Percentiles rank a stretch among this genome's conserved stretches.
These are phyloP conservation scores for Henckelia pumila DNA, from an alignment of 257 asterid species.

Conservation along the genomic window DNA sequence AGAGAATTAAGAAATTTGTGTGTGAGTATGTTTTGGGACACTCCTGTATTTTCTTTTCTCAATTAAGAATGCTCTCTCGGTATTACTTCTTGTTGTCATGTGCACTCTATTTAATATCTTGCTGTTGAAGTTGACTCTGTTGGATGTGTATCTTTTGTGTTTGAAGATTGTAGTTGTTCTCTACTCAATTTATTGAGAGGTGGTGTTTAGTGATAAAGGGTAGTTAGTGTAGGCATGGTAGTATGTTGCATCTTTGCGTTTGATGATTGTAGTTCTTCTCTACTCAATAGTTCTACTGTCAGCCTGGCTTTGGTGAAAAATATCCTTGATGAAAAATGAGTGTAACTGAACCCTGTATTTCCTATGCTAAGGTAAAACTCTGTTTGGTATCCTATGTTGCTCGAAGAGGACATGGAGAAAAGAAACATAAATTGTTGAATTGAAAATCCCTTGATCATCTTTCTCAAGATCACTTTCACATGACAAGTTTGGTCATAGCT, in stretches of 20 bases:
- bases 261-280: no score
- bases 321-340: not conserved
- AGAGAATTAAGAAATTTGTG: conserved; percentile 14
- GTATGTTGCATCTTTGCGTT: conserved; percentile 14
- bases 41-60: conserved; percentile 23
- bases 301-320: not conserved
- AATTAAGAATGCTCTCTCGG: conserved; percentile 24
- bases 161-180: not conserved
- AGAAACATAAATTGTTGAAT: not conserved
- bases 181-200: conserved; percentile 1
- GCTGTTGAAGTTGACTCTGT: conserved; percentile 3
- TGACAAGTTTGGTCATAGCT: not conserved
- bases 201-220: not conserved
- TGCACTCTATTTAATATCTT: conserved; percentile 1
- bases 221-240: not conserved
- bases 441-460: not conserved
- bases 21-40: conserved; percentile 16
- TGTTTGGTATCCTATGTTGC: not conserved
- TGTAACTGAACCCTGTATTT: not conserved
- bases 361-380: not conserved
- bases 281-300: conserved; percentile 5
- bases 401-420: not conserved
- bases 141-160: not conserved
- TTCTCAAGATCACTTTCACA: not conserved
- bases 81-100: conserved; percentile 13